Evolutionary conservation across 805 yeast species (phyloP), one percentile per base, ranked within the genome.

Genomic region (Cephaloascus fragrans): DNA sequence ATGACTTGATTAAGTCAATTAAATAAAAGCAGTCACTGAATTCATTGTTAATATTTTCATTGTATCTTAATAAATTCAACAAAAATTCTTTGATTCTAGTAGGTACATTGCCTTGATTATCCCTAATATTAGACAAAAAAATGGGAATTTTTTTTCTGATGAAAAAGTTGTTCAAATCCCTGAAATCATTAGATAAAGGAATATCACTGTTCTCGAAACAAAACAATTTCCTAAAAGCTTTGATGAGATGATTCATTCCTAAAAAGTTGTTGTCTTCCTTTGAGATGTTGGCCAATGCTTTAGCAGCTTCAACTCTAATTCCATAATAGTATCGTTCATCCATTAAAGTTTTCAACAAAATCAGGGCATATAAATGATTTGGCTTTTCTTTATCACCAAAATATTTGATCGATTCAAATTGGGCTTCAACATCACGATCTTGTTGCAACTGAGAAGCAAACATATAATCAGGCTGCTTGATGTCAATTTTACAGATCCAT

Each of bases 391-490:
- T 59, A 17, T 69, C 74, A 5, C 83, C 79, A 57, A 86, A 90
- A 55, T 73, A 85, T 37, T 69, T 62, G 14, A 89, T 73, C 8
- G 96, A 87, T 39, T 87, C 96, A 34, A 77, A 60, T 52, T 93
- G 99, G 0, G 99, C 98, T 44, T 88, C 96, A 16, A 93, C 94
- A 53, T 93, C 99, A 44, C 96, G 65, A 59, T 93, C 99, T 53
- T 88, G 95, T 48, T 85, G 93, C 23, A 93, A 62, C 52, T 93
- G 98, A 0, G 97, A 85, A 1, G 87, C 84, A 55, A 75, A 93
- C 97, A 93, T 93, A 52, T 87, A 83, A 50, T 88, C 97, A 0
- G 96, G 95, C 58, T 89, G 96, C 48, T 80, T 85, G 26, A 93
- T 76, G 42, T 77, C 71, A 18, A 86, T 67, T 47, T 75, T 76